Base-by-base conservation (phyloP, 169 alveolate genomes). In the Besnoitia besnoiti region DNA sequence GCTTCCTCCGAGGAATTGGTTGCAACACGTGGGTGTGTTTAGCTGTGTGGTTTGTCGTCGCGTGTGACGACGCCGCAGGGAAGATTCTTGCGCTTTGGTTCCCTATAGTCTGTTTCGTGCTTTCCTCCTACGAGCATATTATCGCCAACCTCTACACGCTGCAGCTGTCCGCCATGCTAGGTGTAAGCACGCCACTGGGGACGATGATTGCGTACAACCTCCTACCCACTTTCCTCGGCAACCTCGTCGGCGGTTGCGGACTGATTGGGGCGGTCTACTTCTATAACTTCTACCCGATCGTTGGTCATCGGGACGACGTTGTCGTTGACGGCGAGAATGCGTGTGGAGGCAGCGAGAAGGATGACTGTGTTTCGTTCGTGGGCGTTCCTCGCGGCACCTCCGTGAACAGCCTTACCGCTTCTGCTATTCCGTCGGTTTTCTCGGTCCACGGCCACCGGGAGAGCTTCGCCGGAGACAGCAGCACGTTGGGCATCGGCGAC, bases 201-300 rank as follows among this genome's bases (percentile, higher is more conserved):
- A 49, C 7, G 7, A 49, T 75, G 24, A 42, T 89, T 7, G 49
- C 37, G 16, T 37, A 62, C 47, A 89, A 89, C 46, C 50, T 75
- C 39, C 21, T 89, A 0, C 93, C 93, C 61, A 77, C 89, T 0
- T 51, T 89, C 30, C 44, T 89, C 39, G 93, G 93, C 33, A 89
- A 89, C 51, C 33, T 89, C 39, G 80, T 89, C 51, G 92, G 92
- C 49, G 92, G 92, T 0, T 89, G 92, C 59, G 92, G 77, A 21
- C 79, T 89, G 10, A 75, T 89, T 24, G 92, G 92, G 0, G 85
- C 85, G 30, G 92, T 89, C 30, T 89, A 89, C 73, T 89, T 82
- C 76, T 89, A 89, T 47, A 89, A 89, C 79, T 89, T 89, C 79
- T 89, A 89, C 62, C 92, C 92, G 49, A 37, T 75, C 16, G 92